Conservation (phyloP, 2,329 filamentous ascomycete species). For the Parastagonospora avenae region DNA sequence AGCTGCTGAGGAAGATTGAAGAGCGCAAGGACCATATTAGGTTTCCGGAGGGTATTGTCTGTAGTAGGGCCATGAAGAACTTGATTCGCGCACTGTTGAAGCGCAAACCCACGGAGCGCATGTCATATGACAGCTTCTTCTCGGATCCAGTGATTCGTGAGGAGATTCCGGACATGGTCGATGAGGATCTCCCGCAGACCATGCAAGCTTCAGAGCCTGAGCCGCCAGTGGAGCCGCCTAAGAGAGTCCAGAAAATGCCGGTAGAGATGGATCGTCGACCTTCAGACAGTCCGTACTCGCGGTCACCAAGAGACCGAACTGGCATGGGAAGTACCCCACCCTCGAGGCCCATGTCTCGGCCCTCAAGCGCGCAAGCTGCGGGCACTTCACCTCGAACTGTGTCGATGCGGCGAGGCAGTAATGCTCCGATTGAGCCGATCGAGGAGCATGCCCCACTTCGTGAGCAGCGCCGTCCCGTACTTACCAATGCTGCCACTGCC, state of each 20-base stretch:
- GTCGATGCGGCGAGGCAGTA: constrained; percentile 38
- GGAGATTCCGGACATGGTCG: constrained; percentile 79
- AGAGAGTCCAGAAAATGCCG: constrained; percentile 35
- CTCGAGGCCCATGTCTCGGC: constrained; percentile 39
- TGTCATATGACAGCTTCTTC: constrained; percentile 89
- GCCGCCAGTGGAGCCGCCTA: constrained; percentile 27
- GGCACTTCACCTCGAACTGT: constrained; percentile 30
- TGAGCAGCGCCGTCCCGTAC: constrained; percentile 50
- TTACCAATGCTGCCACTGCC: constrained; percentile 53
- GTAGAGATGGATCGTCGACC: constrained; percentile 32
- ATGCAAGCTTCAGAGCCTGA: constrained; percentile 35
- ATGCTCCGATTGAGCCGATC: constrained; percentile 37
- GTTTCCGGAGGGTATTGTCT: constrained; percentile 74
- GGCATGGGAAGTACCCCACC: constrained; percentile 38
- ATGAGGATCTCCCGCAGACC: constrained; percentile 68
- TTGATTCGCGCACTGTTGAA: constrained; percentile 83
- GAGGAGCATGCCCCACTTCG: constrained; percentile 45
- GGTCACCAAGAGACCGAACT: constrained; percentile 38
- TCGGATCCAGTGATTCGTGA: constrained; percentile 71
- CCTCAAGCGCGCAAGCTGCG: constrained; percentile 33
- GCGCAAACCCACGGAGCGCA: constrained; percentile 80
- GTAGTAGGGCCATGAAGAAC: constrained; percentile 77
- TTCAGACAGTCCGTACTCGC: constrained; percentile 37
- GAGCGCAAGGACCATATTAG: constrained; percentile 82
- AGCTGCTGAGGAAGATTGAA: constrained; percentile 90